phyloP scores from a whole-genome alignment of 345 rosid genomes.

The Lagerstroemia speciosa region DNA sequence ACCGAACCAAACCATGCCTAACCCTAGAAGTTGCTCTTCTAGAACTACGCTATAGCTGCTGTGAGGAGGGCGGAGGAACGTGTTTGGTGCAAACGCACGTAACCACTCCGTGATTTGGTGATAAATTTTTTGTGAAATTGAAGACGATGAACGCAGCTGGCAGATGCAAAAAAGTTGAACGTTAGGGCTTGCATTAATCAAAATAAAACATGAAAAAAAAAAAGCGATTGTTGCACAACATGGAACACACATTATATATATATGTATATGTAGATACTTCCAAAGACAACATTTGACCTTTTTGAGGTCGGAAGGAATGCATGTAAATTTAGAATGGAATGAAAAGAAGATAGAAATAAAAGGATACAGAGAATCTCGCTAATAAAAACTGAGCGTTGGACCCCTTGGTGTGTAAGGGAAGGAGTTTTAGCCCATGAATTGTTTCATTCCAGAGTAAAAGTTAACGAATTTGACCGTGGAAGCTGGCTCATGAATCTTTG shows the following conservation, averaged over 20 bases:
- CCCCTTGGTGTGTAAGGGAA: too few species aligned
- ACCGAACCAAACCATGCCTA: background rate
- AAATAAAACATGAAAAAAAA: background rate
- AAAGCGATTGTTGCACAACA: background rate
- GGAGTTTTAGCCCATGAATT: too few species aligned
- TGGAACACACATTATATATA: background rate
- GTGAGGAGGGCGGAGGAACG: background rate
- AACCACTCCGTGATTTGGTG: background rate
- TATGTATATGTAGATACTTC: background rate
- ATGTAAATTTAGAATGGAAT: too few species aligned
- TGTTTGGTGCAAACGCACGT: conserved; percentile 4
- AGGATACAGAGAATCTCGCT: too few species aligned
- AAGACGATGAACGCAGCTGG: background rate
- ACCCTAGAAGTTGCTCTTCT: conserved; percentile 1
- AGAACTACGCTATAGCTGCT: background rate
- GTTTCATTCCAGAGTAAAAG: too few species aligned
- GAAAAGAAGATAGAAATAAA: too few species aligned
- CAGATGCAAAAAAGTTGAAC: background rate
- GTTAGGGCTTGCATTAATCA: background rate
- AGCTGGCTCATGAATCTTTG: too few species aligned
- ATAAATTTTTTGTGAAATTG: background rate
- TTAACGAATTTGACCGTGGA: too few species aligned
- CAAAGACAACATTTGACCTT: too few species aligned
- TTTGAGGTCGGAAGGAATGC: too few species aligned
- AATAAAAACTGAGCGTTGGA: too few species aligned